A percentile compares a stretch with the other conserved stretches of the same genome.
phyloP scores from a whole-genome alignment of 805 yeast genomes.

The Clavispora phyllophila region DNA sequence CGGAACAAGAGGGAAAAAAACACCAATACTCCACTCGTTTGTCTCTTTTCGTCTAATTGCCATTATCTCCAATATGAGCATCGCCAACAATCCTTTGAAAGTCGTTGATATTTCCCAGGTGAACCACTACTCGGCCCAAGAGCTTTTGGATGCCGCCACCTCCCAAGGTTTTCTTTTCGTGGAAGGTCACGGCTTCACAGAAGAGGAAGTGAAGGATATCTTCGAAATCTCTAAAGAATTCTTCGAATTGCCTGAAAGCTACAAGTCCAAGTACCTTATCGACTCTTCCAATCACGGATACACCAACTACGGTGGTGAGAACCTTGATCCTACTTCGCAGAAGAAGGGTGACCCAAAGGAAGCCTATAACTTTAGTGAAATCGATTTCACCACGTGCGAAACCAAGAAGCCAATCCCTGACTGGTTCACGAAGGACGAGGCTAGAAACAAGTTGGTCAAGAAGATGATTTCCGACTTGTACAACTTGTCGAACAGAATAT shows the following conservation, averaged over 20 bases:
- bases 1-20: no score
- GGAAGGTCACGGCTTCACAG: conserved; percentile 62
- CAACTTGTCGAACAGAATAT: conserved; percentile 42
- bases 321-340: conserved; percentile 33
- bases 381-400: conserved; percentile 47
- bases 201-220: conserved; percentile 46
- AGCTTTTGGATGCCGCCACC: conserved; percentile 55
- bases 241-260: conserved; percentile 47
- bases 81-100: conserved; percentile 42
- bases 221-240: conserved; percentile 48
- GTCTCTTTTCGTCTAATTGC: no score
- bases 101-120: conserved; percentile 53
- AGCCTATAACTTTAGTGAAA: conserved; percentile 61
- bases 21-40: no score
- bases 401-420: conserved; percentile 43
- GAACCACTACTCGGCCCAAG: conserved; percentile 40
- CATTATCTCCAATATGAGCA: conserved; percentile 1
- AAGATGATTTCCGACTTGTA: conserved; percentile 40
- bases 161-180: conserved; percentile 61
- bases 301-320: conserved; percentile 51
- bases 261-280: conserved; percentile 48
- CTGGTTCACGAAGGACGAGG: conserved; percentile 38
- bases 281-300: conserved; percentile 58
- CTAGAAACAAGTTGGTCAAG: conserved; percentile 38
- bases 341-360: conserved; percentile 57